phyloP scores from a whole-genome alignment of 2,329 filamentous ascomycete genomes.

The Aspergillus fischeri region DNA sequence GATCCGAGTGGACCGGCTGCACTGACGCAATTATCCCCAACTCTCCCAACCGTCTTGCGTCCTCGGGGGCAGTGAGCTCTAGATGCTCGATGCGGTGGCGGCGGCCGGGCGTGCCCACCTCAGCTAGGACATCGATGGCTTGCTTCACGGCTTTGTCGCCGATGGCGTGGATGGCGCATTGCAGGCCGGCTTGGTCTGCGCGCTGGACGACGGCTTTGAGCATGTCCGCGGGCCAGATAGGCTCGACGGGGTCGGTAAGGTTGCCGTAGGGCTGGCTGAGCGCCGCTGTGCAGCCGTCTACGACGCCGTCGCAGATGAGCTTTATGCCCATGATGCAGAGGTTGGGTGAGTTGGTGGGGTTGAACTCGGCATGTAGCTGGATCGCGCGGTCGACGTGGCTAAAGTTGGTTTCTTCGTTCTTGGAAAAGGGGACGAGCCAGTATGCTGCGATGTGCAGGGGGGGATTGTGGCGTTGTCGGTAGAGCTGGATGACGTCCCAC shows the following conservation, averaged over 20 bases:
- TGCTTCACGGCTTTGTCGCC: constrained; percentile 46
- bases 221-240: constrained; percentile 45
- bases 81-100: constrained; percentile 51
- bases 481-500: constrained; percentile 43
- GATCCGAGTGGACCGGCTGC: constrained; percentile 40
- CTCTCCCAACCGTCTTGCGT: constrained; percentile 44
- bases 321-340: constrained; percentile 48
- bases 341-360: constrained; percentile 36
- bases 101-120: constrained; percentile 36
- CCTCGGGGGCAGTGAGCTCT: constrained; percentile 46
- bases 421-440: constrained; percentile 45
- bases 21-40: constrained; percentile 44
- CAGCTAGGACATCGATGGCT: constrained; percentile 44
- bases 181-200: constrained; percentile 42
- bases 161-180: constrained; percentile 51
- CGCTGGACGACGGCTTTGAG: constrained; percentile 42
- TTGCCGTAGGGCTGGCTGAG: constrained; percentile 44
- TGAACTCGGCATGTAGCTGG: constrained; percentile 38
- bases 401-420: constrained; percentile 37
- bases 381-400: constrained; percentile 45
- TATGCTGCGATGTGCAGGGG: constrained; percentile 46
- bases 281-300: constrained; percentile 50
- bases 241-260: constrained; percentile 39
- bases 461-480: constrained; percentile 34
- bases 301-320: constrained; percentile 48